Conservation (phyloP, 2,329 filamentous ascomycete species). For the Aphanoascus verrucosus region DNA sequence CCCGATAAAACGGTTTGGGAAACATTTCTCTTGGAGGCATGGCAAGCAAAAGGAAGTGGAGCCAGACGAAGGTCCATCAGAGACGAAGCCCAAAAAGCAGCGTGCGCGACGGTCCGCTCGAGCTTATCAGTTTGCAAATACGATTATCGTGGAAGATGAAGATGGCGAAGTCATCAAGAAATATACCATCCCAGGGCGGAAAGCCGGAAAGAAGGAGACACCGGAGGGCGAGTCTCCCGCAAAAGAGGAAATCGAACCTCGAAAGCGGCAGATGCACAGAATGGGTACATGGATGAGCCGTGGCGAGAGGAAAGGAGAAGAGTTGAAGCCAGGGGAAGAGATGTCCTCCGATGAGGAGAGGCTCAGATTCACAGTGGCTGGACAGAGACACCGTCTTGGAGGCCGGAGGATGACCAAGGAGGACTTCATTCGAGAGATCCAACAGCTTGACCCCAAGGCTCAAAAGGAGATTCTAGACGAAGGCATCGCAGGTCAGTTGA, state of each 20-base stretch:
- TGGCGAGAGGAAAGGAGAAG: conserved; percentile 26
- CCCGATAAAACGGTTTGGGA: conserved; percentile 35
- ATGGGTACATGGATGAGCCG: conserved; percentile 53
- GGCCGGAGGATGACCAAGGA: conserved; percentile 53
- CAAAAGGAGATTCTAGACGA: conserved; percentile 40
- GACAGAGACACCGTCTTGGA: conserved; percentile 34
- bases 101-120: conserved; percentile 46
- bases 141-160: conserved; percentile 60
- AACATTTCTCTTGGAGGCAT: conserved; percentile 34
- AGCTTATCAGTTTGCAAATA: conserved; percentile 58
- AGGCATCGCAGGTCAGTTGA: conserved; percentile 32
- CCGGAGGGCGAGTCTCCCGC: conserved; percentile 25
- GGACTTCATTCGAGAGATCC: conserved; percentile 54
- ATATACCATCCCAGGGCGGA: conserved; percentile 48
- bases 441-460: conserved; percentile 48
- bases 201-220: conserved; percentile 19
- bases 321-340: conserved; percentile 24
- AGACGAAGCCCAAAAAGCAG: conserved; percentile 24
- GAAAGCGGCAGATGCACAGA: conserved; percentile 42
- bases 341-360: conserved; percentile 30
- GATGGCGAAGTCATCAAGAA: conserved; percentile 60
- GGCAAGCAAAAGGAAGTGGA: conserved; percentile 26
- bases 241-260: conserved; percentile 28
- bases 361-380: conserved; percentile 52
- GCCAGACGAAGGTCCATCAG: conserved; percentile 15